A percentile compares a stretch with the other conserved stretches of the same genome.
Conservation (phyloP, 371 early-diverging fungal species). For the Dentiscutata heterogama region DNA sequence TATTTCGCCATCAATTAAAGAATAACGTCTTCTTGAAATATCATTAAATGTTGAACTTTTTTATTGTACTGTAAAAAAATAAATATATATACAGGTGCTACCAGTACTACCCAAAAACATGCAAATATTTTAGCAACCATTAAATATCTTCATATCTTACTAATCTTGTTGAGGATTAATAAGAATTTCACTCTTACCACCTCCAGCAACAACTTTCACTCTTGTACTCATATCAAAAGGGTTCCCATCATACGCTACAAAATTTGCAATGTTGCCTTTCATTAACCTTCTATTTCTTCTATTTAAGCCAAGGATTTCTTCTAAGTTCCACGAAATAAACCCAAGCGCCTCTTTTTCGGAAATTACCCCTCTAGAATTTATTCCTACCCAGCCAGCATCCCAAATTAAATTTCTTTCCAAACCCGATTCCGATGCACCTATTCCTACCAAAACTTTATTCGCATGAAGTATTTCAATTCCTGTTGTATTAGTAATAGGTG, state of each 20-base stretch:
- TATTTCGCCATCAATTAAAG: too few relatives aligned
- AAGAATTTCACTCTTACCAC: conserved; percentile 18
- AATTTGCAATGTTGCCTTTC: conserved; percentile 39
- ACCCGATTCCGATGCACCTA: conserved; percentile 68
- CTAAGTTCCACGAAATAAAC: conserved; percentile 77
- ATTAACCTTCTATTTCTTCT: background rate
- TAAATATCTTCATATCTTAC: background rate
- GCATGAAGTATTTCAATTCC: conserved; percentile 67
- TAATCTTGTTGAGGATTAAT: conserved; percentile 42
- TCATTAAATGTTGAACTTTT: too few relatives aligned
- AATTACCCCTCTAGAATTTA: conserved; percentile 60
- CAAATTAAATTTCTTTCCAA: conserved; percentile 74
- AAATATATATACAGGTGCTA: too few relatives aligned
- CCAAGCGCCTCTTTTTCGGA: conserved; percentile 72
- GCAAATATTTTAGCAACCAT: too few relatives aligned
- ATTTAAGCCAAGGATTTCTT: conserved; percentile 57
- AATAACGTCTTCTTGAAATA: too few relatives aligned
- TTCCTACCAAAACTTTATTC: conserved; percentile 72
- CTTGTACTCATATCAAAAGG: conserved; percentile 38
- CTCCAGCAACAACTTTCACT: conserved; percentile 37
- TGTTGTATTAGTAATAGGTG: conserved; percentile 66
- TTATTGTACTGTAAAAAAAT: too few relatives aligned
- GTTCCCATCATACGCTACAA: conserved; percentile 47
- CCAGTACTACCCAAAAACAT: too few relatives aligned
- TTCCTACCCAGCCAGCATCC: conserved; percentile 82